Evolutionary conservation across 176 grass and related monocot genomes (phyloP).

Genomic region (Carex scoparia): DNA sequence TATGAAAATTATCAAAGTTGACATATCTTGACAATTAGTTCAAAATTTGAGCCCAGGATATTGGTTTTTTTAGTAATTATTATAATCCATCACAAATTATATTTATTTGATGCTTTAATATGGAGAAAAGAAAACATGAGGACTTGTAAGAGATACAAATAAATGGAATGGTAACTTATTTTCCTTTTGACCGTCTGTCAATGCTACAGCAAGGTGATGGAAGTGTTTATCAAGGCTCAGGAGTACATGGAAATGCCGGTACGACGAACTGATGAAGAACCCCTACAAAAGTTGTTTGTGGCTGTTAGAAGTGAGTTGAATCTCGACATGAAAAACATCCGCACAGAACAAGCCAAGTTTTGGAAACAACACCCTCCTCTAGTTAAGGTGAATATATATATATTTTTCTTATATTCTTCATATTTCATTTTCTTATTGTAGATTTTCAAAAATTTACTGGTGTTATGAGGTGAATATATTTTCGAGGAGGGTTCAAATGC

Average conservation of each 20-base stretch:
- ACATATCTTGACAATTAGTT: background rate
- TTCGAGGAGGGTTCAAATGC: no score
- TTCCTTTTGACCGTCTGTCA: slow-evolving; percentile 4
- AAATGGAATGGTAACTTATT: background rate
- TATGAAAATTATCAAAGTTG: background rate
- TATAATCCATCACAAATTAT: background rate
- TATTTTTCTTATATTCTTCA: slow-evolving; percentile 3
- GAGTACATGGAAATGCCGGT: slow-evolving; percentile 99
- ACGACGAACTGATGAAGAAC: slow-evolving; percentile 91
- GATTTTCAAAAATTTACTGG: background rate
- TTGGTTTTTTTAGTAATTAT: background rate
- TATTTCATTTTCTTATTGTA: background rate
- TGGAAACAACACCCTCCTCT: slow-evolving; percentile 98
- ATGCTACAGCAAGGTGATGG: slow-evolving; percentile 90
- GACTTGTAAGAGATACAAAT: background rate
- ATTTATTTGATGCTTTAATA: background rate
- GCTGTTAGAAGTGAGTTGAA: slow-evolving; percentile 96
- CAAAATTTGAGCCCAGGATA: background rate
- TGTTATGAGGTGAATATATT: background rate
- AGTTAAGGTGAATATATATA: slow-evolving; percentile 59
- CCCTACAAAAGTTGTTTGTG: slow-evolving; percentile 90
- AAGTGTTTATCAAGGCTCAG: slow-evolving; percentile 98
- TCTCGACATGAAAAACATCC: slow-evolving; percentile 97
- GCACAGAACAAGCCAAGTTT: slow-evolving; percentile 95
- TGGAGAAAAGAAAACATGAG: background rate